Conservation (phyloP, 2,329 filamentous ascomycete species). For the Lachnellula hyalina region DNA sequence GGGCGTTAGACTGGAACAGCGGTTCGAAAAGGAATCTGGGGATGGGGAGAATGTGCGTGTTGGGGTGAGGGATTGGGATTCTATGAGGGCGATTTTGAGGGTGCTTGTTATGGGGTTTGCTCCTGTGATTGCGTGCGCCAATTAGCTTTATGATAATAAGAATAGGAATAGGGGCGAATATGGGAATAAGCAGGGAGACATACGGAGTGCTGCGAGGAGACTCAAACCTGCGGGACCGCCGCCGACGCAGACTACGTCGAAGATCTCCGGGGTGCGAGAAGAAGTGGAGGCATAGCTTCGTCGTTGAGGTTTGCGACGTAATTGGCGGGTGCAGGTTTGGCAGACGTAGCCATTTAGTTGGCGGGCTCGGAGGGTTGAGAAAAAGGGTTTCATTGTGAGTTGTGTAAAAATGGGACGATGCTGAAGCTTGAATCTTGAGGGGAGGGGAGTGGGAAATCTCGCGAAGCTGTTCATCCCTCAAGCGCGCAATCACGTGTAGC, state of each 20-base stretch:
- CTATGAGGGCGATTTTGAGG: constrained; percentile 81
- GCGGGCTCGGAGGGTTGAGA: constrained; percentile 7
- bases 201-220: constrained; percentile 71
- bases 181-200: constrained; percentile 19
- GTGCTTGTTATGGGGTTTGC: constrained; percentile 68
- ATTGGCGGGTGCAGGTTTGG: constrained; percentile 22
- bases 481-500: not conserved
- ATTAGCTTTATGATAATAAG: not conserved
- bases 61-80: constrained; percentile 77
- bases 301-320: constrained; percentile 13
- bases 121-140: constrained; percentile 43
- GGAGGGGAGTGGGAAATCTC: too few relatives aligned
- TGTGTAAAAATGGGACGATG: not conserved
- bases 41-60: constrained; percentile 62
- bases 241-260: constrained; percentile 33
- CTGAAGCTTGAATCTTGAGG: not conserved
- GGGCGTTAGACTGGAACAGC: constrained; percentile 91
- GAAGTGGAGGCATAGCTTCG: constrained; percentile 21
- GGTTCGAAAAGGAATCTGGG: constrained; percentile 74
- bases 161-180: not conserved
- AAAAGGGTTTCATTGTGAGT: constrained; percentile 15
- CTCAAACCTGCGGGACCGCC: constrained; percentile 63
- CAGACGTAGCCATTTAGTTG: constrained; percentile 22
- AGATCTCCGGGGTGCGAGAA: constrained; percentile 22
- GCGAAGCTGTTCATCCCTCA: not conserved